Base-by-base conservation (phyloP, 805 yeast species). In the Sungouiozyma ichnusensis region DNA sequence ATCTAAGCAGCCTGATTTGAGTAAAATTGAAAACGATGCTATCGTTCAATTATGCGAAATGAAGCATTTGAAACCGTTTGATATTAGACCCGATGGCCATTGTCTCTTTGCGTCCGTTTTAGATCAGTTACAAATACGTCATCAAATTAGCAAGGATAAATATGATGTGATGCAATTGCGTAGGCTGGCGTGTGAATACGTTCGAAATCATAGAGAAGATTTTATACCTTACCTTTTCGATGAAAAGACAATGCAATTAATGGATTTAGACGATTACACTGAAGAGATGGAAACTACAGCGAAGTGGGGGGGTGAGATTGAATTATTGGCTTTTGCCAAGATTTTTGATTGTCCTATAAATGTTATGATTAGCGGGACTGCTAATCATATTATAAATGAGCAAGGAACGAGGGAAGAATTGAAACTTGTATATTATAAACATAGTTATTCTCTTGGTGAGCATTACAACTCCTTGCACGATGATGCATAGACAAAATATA, bases 281-380 rank as follows among this genome's bases (percentile, higher is more conserved):
- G 60, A 67, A 3, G 81, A 79, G 47, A 69, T 90, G 44, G 82
- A 74, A 45, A 67, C 60, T n/a, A 85, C 95, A 0, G 79, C 94
- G 0, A 75, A 84, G 69, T 90, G 98, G 98, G 98, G 98, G 19
- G 92, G 95, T 7, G 97, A 92, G 53, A 68, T 86, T 67, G 98
- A 90, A 65, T 78, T 90, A 16, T 61, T 85, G 55, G 96, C 97
- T 0, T 67, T 88, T 34, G 72, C 94, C 1, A 71, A 76, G 45
- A 76, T 74, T n/a, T 83, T 71, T 52, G 69, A 79, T 45, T 77
- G 84, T 50, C 84, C 87, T 0, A 76, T 90, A n/a, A 69, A 79
- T 38, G 79, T 90, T 9, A 68, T 80, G 64, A 77, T 83, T 69
- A 82, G 86, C 37, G 94, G 94, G 0, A 73, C 85, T 34, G 73